Evolutionary conservation across 371 early-diverging fungal genomes (phyloP).

Genomic region (Haplosporangium sp.): DNA sequence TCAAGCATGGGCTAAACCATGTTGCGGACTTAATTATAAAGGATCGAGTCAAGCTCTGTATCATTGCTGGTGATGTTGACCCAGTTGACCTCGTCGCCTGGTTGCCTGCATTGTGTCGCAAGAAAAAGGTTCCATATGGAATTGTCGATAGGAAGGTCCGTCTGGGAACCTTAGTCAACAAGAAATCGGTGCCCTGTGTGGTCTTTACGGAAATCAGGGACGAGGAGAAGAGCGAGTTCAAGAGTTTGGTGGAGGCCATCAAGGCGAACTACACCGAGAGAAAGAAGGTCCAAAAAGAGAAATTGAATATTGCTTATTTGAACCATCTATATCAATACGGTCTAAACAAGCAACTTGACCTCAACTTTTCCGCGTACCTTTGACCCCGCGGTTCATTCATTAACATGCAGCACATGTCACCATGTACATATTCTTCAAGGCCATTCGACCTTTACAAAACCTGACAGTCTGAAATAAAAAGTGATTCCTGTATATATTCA

Average conservation of each 20-base stretch:
- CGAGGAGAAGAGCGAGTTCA: constrained; percentile 92
- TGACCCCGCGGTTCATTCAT: too few relatives aligned
- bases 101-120: constrained; percentile 99
- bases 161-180: constrained; percentile 97
- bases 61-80: constrained; percentile 99
- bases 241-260: constrained; percentile 84
- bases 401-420: too few relatives aligned
- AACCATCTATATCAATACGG: too few relatives aligned
- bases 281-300: too few relatives aligned
- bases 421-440: constrained; percentile 1
- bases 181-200: constrained; percentile 97
- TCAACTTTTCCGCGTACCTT: too few relatives aligned
- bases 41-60: constrained; percentile 97
- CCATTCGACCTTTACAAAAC: too few relatives aligned
- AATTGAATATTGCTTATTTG: too few relatives aligned
- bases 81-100: constrained; percentile 98
- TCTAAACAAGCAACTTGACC: too few relatives aligned
- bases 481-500: not conserved
- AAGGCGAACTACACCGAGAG: constrained; percentile 60
- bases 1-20: constrained; percentile 99
- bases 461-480: not conserved
- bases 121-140: constrained; percentile 98
- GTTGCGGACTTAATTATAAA: constrained; percentile 94
- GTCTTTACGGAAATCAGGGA: constrained; percentile 93
- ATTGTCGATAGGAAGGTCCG: constrained; percentile 97